Percentiles rank a stretch among this genome's conserved stretches.
These are phyloP conservation scores for Trichoderma gracile DNA, from an alignment of 2,329 filamentous ascomycete species.

Conservation along the genomic window DNA sequence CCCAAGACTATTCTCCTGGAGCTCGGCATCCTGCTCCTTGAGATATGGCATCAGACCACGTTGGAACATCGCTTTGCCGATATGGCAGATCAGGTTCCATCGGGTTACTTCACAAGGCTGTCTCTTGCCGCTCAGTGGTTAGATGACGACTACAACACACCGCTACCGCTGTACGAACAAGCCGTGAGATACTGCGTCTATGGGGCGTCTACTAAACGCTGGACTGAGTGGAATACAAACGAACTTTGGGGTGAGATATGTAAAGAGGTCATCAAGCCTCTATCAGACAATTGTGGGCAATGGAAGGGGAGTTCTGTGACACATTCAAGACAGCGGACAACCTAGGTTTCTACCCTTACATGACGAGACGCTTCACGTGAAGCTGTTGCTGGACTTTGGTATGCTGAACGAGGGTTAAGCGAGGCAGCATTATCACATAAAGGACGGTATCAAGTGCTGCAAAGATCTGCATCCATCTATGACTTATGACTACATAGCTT, in stretches of 20 bases:
- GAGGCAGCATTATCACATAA: no score
- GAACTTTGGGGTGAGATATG: slow-evolving; percentile 20
- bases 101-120: background rate
- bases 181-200: slow-evolving; percentile 20
- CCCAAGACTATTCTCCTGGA: slow-evolving; percentile 13
- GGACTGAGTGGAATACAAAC: slow-evolving; percentile 7
- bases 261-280: slow-evolving; percentile 15
- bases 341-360: no score
- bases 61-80: background rate
- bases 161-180: background rate
- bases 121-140: slow-evolving; percentile 9
- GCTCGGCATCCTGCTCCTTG: slow-evolving; percentile 13
- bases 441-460: no score
- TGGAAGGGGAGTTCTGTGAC: background rate
- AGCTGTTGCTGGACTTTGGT: no score
- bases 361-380: no score
- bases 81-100: background rate
- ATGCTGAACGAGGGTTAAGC: no score
- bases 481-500: no score
- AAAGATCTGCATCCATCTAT: no score
- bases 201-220: background rate
- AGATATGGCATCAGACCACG: slow-evolving; percentile 20
- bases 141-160: slow-evolving; percentile 5
- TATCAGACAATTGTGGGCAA: slow-evolving; percentile 20
- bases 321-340: background rate